These are phyloP conservation scores for Aspergillus novofumigatus DNA, from an alignment of 2,329 filamentous ascomycete genomes.

Conservation along the genomic window DNA sequence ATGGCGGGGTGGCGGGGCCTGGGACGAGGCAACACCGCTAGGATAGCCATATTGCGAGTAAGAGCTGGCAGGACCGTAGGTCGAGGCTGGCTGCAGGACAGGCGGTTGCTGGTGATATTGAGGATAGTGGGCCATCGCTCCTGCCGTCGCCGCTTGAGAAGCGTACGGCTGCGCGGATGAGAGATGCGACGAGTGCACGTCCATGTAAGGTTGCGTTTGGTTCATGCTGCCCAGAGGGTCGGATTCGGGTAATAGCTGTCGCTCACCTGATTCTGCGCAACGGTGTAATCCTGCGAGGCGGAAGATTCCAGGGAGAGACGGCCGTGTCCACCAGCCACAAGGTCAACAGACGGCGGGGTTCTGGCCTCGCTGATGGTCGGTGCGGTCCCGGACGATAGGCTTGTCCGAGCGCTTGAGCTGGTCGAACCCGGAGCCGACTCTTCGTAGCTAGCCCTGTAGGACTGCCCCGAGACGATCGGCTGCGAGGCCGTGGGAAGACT, in stretches of 20 bases:
- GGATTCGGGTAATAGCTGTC: constrained; percentile 41
- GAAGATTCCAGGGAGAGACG: constrained; percentile 33
- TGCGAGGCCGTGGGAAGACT: constrained; percentile 63
- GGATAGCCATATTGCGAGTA: constrained; percentile 70
- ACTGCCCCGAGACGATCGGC: constrained; percentile 65
- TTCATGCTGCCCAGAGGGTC: constrained; percentile 65
- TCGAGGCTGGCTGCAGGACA: constrained; percentile 67
- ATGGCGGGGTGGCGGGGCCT: constrained; percentile 64
- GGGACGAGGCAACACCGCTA: constrained; percentile 77
- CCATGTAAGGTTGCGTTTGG: constrained; percentile 75
- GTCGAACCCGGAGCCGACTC: constrained; percentile 49
- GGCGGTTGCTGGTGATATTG: constrained; percentile 68
- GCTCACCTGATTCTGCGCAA: constrained; percentile 30
- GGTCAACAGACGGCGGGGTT: constrained; percentile 64
- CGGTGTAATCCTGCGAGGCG: constrained; percentile 30
- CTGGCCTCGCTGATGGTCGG: constrained; percentile 50
- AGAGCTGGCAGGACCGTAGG: constrained; percentile 60
- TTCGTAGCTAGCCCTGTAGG: constrained; percentile 72
- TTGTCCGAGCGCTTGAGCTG: constrained; percentile 53
- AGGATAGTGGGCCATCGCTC: constrained; percentile 70
- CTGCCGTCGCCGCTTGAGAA: constrained; percentile 72
- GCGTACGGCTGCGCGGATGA: constrained; percentile 70
- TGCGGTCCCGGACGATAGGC: constrained; percentile 54
- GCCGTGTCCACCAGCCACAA: constrained; percentile 45
- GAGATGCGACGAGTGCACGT: constrained; percentile 73